Evolutionary conservation across 305 asterid species (phyloP).

Genomic region (Solanum aculeatissimum): DNA sequence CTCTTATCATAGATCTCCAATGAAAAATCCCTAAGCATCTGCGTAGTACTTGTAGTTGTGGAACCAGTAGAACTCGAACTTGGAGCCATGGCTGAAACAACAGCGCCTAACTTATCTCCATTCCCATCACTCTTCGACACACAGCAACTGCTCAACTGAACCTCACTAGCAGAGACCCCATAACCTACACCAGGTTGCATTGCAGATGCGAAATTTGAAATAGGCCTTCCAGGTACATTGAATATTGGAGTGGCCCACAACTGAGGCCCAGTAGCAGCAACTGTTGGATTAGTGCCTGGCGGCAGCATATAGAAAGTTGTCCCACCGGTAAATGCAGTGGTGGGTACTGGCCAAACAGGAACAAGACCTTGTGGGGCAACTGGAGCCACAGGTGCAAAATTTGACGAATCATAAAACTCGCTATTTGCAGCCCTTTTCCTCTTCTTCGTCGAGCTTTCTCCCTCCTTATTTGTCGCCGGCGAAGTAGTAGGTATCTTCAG

Average conservation of each 20-base stretch:
- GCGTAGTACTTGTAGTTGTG: conserved; percentile 13
- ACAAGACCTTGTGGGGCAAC: conserved; percentile 46
- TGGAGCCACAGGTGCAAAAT: conserved; percentile 62
- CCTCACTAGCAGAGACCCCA: conserved; percentile 2
- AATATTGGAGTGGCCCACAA: conserved; percentile 71
- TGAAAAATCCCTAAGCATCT: conserved; percentile 46
- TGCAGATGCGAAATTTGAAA: conserved; percentile 29
- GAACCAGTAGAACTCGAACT: background rate
- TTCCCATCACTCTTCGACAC: background rate
- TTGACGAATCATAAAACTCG: conserved; percentile 45
- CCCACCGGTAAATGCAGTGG: conserved; percentile 30
- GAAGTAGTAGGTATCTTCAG: conserved; percentile 55
- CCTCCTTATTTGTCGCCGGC: conserved; percentile 1
- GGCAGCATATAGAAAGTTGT: conserved; percentile 57
- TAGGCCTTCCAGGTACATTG: conserved; percentile 37
- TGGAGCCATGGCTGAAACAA: conserved; percentile 13
- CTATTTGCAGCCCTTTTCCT: conserved; percentile 32
- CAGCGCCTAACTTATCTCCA: conserved; percentile 7
- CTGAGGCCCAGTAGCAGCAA: conserved; percentile 29
- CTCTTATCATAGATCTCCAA: conserved; percentile 48
- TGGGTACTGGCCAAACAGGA: conserved; percentile 39
- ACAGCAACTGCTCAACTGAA: background rate
- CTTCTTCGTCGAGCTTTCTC: conserved; percentile 20
- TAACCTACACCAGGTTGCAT: conserved; percentile 14
- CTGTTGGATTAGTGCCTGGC: conserved; percentile 7